Percentiles rank a stretch among this genome's conserved stretches.
Conservation (phyloP, 768 basidiomycete species). For the Boletus rex-veris region DNA sequence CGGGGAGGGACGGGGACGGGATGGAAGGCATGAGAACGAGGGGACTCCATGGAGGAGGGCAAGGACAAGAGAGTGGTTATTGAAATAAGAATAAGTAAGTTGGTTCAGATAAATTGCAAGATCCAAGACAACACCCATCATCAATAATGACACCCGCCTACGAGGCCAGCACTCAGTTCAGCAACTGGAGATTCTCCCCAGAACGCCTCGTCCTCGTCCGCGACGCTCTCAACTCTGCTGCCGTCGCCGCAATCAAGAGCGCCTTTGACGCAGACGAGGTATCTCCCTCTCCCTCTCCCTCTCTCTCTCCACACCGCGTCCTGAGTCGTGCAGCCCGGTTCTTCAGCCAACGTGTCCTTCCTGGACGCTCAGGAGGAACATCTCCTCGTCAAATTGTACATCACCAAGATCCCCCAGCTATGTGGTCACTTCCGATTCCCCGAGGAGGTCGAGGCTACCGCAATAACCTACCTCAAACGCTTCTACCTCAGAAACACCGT, state of each 20-base stretch:
- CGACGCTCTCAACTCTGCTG: conserved; percentile 64
- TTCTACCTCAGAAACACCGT: conserved; percentile 98
- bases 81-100: too few relatives aligned
- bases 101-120: too few relatives aligned
- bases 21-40: neutral
- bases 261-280: conserved; percentile 83
- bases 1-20: neutral
- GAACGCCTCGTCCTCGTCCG: conserved; percentile 61
- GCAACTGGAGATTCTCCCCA: conserved; percentile 85
- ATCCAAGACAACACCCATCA: neutral
- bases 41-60: neutral
- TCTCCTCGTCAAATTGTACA: conserved; percentile 84
- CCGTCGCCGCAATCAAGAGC: conserved; percentile 70
- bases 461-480: conserved; percentile 87
- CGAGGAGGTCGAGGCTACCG: conserved; percentile 91
- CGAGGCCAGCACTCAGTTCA: conserved; percentile 76
- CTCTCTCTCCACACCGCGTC: neutral
- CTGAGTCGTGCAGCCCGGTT: conserved; percentile 56
- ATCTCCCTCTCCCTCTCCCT: conserved; percentile 16
- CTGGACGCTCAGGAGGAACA: conserved; percentile 76
- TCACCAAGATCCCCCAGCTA: conserved; percentile 79
- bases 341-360: conserved; percentile 70
- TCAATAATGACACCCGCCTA: conserved; percentile 39
- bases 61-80: too few relatives aligned
- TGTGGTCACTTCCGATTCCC: conserved; percentile 85